Evolutionary conservation across 129 eudicot genomes (phyloP), one percentile per base, ranked within the genome.

Genomic region (Helianthus tuberosus): DNA sequence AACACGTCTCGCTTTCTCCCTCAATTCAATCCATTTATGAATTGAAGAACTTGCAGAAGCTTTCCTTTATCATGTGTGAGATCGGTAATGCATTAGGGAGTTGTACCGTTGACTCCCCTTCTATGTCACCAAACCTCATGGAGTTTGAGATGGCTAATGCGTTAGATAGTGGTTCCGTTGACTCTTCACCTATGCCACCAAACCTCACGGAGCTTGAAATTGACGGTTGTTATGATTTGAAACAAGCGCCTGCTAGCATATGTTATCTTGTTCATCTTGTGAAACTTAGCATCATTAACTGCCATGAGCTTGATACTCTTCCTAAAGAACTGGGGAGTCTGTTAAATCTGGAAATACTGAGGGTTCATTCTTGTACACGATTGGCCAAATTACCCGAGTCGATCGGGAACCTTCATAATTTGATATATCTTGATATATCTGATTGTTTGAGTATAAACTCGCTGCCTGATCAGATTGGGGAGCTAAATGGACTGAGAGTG

Each of bases 1-100:
- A 80, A 60, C 81, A 81, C 60, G 54, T 85, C 70, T 77, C 81
- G 0, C 36, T 88, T 32, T 49, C 86, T 25, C 79, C 80, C 50
- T 78, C 80, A 5, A 23, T 44, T 46, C 57, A 72, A 41, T 63
- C 82, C 58, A 43, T 75, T 29, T 57, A 79, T 11, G 39, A 74
- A 27, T 10, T 85, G 68, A 46, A 69, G 35, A 85, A 72, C 54
- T 64, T 88, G 75, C 61, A 38, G 43, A 88, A 88, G 69, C 72
- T 88, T 62, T 85, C 93, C 10, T 54, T 88, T 36, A 61, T 72
- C 51, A 72, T 82, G 83, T 88, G 89, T 8, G 84, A 85, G 76
- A 74, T 82, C 0, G 71, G 80, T 7, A 47, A 77, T 53, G 82
- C 87, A 9, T 80, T 82, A 9, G 82, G 62, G 51, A 82, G 54